Evolutionary conservation across 2,329 filamentous ascomycete species (phyloP), one percentile per base, ranked within the genome.

Genomic region (Exutisphaerella laricina): DNA sequence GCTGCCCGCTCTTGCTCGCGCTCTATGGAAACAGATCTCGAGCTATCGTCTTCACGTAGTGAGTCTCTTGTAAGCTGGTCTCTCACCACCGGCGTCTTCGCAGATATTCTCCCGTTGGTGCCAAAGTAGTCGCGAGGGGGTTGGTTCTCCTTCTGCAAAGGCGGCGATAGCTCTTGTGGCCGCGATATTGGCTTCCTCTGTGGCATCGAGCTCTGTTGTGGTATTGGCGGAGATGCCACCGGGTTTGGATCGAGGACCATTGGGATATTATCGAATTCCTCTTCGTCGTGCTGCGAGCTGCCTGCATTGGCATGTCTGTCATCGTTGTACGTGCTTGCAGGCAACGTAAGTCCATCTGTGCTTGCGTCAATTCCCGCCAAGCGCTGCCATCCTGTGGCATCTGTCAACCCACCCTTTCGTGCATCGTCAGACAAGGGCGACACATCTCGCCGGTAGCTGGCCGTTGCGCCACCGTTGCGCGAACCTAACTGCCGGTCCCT

Each of bases 301-400:
- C 84, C 75, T 49, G 85, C 72, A 44, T 81, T 70, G 2, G 86
- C 90, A 57, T 84, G 84, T 45, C 84, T 78, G 56, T 86, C 85
- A 57, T 82, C 85, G 53, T 84, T 79, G 65, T 94, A 94, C 5
- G 77, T 85, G 35, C 80, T 82, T 1, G 84, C 77, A 3, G 88
- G 85, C 13, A 94, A 70, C 3, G 80, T 81, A 18, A 87, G 71
- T 22, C 78, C 80, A 46, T 82, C 78, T 70, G 45, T 30, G 29
- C 39, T 41, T 36, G 43, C 29, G 43, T 52, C 37, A 53, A 49
- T 40, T 30, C 48, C 36, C 38, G 36, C 48, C 37, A 21, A 37
- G 31, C 23, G 49, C 54, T 56, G 58, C 55, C 53, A 54, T 45
- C 50, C 51, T 47, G 39, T 35, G 14, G 46, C 47, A 45, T 48